A percentile compares a stretch with the other conserved stretches of the same genome.
Conservation (phyloP, 257 asterid species). For the Solanum gracilifrons region DNA sequence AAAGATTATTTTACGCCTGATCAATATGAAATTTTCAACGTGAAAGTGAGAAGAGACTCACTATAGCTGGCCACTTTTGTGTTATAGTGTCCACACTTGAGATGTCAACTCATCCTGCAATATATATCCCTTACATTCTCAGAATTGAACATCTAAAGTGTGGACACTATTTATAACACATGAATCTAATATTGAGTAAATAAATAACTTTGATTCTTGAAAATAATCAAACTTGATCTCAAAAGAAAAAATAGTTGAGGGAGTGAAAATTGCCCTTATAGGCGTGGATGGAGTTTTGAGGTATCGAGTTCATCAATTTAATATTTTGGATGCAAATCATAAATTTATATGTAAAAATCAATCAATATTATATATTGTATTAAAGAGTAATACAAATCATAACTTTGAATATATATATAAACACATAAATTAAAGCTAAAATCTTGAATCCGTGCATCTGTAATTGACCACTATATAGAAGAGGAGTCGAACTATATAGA, state of each 20-base stretch:
- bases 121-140: background rate
- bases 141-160: background rate
- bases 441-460: background rate
- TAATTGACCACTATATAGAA: background rate
- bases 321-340: background rate
- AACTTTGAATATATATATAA: background rate
- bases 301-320: background rate
- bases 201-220: background rate
- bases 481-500: background rate
- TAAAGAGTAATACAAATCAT: background rate
- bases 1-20: rapidly evolving
- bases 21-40: too few relatives aligned
- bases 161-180: background rate
- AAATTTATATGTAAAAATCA: background rate
- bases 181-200: background rate
- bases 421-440: background rate
- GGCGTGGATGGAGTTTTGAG: background rate
- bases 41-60: background rate
- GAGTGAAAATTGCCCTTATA: background rate
- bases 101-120: background rate
- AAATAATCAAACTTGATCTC: background rate
- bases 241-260: background rate
- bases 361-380: too few relatives aligned
- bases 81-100: background rate
- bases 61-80: background rate